Base-by-base conservation (phyloP, 148 eudicot species). In the Selenicereus undatus region DNA sequence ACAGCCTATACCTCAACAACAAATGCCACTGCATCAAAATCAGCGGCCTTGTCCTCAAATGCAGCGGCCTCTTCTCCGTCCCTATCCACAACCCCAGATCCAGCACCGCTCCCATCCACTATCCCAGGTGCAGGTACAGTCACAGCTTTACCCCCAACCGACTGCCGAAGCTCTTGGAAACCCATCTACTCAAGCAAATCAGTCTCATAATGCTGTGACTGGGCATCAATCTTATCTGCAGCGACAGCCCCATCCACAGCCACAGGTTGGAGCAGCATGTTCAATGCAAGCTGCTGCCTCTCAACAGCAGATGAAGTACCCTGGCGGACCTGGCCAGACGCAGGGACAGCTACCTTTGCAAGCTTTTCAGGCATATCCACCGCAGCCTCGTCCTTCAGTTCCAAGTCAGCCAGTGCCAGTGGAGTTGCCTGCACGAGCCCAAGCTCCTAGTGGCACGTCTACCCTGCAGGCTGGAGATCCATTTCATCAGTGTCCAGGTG, bases 281-380 rank as follows among this genome's bases (percentile, higher is more conserved):
- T 74, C 88, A 7, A 71, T 81, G 83, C 89, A 83, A 11, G 35
- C 82, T 62, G 78, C 82, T 86, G 96, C 89, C 81, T 77, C 88
- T 62, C 72, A 80, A 26, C 84, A 81, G 70, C 14, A 48, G 52
- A 0, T 11, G 0, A 10, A 12, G 52, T 48, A 10, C 52, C 52
- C 52, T 11, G 14, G 52, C 14, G 12, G 52, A 12, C 87, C 90
- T 78, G 78, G 68, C 77, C 91, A 85, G 75, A 74, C 83, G 74
- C 92, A 81, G 74, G 89, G 89, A 27, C 94, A 90, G 71, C 84
- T 81, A 73, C 92, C 94, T 70, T 87, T 76, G 10, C 97, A 89
- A 69, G 86, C 90, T 74, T 73, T 89, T 82, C 89, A 85, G 36
- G 74, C 88, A 87, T 90, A 86, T n/a, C 90, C 92, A 24, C 84